phyloP scores from a whole-genome alignment of 805 yeast species.

The Myxozyma neglecta region DNA sequence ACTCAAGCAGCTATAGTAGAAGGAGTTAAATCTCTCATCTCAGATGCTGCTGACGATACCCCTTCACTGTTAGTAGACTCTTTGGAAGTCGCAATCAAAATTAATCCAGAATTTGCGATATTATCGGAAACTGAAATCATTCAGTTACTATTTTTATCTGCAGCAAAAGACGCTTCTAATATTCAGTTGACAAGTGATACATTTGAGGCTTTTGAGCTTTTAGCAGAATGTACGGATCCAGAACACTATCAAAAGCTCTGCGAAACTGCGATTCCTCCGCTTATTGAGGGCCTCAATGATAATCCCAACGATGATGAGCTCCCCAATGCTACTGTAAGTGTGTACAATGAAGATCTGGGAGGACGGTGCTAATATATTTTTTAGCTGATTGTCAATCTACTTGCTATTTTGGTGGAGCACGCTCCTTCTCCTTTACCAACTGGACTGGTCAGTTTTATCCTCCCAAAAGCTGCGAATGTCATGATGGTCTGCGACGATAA shows the following conservation, averaged over 20 bases:
- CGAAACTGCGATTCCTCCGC: constrained; percentile 28
- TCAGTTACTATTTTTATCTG: constrained; percentile 59
- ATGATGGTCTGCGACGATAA: constrained; percentile 24
- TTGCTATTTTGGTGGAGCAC: constrained; percentile 21
- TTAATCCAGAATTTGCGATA: constrained; percentile 44
- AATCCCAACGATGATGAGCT: constrained; percentile 12
- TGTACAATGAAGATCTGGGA: not conserved
- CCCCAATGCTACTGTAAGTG: constrained; percentile 11
- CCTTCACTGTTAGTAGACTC: constrained; percentile 72
- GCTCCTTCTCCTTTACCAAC: constrained; percentile 30
- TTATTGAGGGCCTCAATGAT: constrained; percentile 11
- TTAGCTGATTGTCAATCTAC: constrained; percentile 21
- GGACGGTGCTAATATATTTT: not conserved
- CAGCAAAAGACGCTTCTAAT: constrained; percentile 73
- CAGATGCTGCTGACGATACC: constrained; percentile 76
- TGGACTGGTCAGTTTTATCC: constrained; percentile 25
- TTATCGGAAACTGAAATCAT: constrained; percentile 44
- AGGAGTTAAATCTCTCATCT: constrained; percentile 49
- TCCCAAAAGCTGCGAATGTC: constrained; percentile 23
- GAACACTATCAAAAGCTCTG: constrained; percentile 40
- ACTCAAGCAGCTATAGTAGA: constrained; percentile 39
- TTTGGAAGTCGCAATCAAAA: constrained; percentile 56
- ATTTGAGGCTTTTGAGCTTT: constrained; percentile 62
- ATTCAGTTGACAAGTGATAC: constrained; percentile 66
- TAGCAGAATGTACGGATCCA: constrained; percentile 46